A percentile compares a stretch with the other conserved stretches of the same genome.
phyloP scores from a whole-genome alignment of 2,329 filamentous ascomycete genomes.

The Calonectria leucothoes region DNA sequence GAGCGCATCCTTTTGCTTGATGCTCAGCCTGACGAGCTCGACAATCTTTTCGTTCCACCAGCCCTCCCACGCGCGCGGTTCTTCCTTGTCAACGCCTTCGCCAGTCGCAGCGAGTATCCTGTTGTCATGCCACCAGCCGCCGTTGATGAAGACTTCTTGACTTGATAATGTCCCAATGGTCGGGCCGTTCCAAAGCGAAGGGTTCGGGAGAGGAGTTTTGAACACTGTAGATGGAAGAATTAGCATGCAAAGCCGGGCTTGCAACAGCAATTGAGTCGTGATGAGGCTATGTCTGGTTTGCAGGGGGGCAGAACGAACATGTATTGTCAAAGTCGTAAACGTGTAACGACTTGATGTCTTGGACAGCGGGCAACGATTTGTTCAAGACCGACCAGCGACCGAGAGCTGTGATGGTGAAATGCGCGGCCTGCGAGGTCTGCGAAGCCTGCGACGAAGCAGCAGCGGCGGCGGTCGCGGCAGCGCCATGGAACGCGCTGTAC shows the following conservation, averaged over 20 bases:
- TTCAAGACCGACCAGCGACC: constrained; percentile 86
- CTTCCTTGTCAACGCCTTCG: constrained; percentile 83
- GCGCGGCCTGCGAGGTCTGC: constrained; percentile 29
- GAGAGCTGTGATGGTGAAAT: constrained; percentile 76
- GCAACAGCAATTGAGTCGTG: neutral
- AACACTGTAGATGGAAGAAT: constrained; percentile 71
- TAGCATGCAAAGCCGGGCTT: neutral
- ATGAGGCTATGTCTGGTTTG: neutral
- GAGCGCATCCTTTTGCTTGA: constrained; percentile 85
- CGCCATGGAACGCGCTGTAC: constrained; percentile 51
- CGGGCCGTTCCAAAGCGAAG: constrained; percentile 83
- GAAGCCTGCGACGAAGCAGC: neutral
- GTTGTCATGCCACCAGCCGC: constrained; percentile 97
- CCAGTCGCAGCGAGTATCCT: constrained; percentile 89
- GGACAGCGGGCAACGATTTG: constrained; percentile 77
- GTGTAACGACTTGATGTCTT: constrained; percentile 83
- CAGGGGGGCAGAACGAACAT: constrained; percentile 61
- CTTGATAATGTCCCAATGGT: constrained; percentile 83
- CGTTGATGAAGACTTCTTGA: constrained; percentile 81
- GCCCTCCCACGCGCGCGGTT: constrained; percentile 85
- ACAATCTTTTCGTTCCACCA: constrained; percentile 97
- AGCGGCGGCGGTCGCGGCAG: constrained; percentile 33
- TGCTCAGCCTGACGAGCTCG: constrained; percentile 82
- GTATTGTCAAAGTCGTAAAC: constrained; percentile 99
- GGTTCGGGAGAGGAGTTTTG: constrained; percentile 89